Conservation (phyloP, 371 early-diverging fungal genomes). For the Mucor lusitanicus region DNA sequence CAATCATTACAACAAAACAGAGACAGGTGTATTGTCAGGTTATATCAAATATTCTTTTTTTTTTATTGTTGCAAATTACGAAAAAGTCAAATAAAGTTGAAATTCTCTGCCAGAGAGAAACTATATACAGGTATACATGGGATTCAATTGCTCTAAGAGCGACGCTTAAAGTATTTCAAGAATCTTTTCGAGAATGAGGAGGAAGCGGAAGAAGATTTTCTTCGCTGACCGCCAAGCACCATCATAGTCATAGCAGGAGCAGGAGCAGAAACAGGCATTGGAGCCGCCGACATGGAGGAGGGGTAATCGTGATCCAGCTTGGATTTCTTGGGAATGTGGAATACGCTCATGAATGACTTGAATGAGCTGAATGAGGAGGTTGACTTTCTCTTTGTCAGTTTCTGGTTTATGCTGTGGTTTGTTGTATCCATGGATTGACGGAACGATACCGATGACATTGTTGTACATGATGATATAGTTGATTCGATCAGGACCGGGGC, state of each 20-base stretch:
- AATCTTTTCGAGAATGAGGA: not conserved
- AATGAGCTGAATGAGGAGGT: constrained; percentile 15
- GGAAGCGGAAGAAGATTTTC: not conserved
- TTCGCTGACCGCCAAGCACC: not conserved
- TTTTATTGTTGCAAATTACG: not conserved
- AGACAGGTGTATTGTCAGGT: not conserved
- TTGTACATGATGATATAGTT: constrained; percentile 9
- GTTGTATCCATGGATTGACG: not conserved
- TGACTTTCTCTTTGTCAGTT: constrained; percentile 12
- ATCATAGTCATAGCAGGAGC: not conserved
- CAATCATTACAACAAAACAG: not conserved
- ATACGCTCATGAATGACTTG: constrained; percentile 10
- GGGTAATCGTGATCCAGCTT: not conserved
- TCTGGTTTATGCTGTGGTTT: not conserved
- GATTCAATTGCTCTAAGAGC: not conserved
- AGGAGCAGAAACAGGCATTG: not conserved
- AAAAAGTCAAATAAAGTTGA: not conserved
- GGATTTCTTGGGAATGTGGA: constrained; percentile 5
- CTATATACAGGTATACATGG: not conserved
- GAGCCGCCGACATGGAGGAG: not conserved
- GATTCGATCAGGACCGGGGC: constrained; percentile 7
- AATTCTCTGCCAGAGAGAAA: not conserved
- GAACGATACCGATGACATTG: constrained; percentile 2
- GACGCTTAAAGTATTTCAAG: constrained; percentile 5
- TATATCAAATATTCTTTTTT: not conserved